phyloP scores from a whole-genome alignment of 2,329 filamentous ascomycete genomes.

The Epichloe uncinata region DNA sequence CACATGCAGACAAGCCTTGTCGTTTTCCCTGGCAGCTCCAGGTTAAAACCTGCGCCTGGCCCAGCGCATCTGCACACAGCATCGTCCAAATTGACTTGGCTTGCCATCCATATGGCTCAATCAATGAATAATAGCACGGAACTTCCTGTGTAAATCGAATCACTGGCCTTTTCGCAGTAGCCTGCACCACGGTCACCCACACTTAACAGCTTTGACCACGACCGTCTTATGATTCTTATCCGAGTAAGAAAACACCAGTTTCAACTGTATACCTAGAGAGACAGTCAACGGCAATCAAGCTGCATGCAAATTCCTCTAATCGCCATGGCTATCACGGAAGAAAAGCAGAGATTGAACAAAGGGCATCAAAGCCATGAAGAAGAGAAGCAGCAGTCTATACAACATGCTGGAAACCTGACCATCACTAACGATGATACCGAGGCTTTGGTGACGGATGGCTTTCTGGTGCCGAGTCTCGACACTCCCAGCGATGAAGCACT shows the following conservation, averaged over 20 bases:
- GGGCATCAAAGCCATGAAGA: not conserved
- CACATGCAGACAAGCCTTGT: not conserved
- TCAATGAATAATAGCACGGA: too few relatives aligned
- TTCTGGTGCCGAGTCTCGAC: slow-evolving; percentile 27
- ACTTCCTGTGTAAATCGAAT: too few relatives aligned
- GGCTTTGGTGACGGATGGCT: slow-evolving; percentile 25
- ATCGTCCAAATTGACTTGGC: not conserved
- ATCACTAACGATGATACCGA: slow-evolving; percentile 13
- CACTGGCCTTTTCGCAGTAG: not conserved
- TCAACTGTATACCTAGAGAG: not conserved
- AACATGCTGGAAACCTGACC: not conserved
- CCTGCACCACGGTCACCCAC: too few relatives aligned
- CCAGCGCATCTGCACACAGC: not conserved
- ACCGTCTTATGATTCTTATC: too few relatives aligned
- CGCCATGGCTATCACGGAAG: slow-evolving; percentile 15
- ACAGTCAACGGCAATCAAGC: not conserved
- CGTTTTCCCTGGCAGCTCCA: not conserved
- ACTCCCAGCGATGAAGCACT: slow-evolving; percentile 22
- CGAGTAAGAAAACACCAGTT: too few relatives aligned
- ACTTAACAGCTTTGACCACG: too few relatives aligned
- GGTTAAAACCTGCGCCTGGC: not conserved
- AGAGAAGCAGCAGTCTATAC: slow-evolving; percentile 4
- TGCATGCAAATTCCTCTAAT: not conserved
- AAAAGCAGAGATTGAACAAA: slow-evolving; percentile 14
- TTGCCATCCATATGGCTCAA: not conserved